Conservation (phyloP, 1,284 basidiomycete species). For the Boletellus sp. region DNA sequence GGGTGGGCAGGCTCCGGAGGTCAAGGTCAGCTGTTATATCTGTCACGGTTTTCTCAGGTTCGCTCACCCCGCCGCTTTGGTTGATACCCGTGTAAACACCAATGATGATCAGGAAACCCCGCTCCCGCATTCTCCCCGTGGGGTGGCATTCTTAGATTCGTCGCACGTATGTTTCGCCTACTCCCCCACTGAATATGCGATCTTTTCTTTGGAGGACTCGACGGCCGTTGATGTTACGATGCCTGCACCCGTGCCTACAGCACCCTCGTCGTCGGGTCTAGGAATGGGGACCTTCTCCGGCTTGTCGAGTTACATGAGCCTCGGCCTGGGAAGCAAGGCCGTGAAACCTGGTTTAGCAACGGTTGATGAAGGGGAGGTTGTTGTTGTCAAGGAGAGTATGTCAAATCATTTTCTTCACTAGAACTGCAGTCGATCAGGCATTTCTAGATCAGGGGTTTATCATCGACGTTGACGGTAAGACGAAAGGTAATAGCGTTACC, state of each 20-base stretch:
- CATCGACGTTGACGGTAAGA: constrained; percentile 68
- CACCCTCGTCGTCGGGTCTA: constrained; percentile 42
- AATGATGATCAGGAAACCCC: constrained; percentile 57
- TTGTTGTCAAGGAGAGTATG: constrained; percentile 82
- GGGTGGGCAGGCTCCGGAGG: constrained; percentile 76
- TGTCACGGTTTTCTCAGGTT: neutral
- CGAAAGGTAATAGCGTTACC: constrained; percentile 58
- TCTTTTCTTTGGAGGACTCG: constrained; percentile 66
- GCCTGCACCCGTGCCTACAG: constrained; percentile 39
- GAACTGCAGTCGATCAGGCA: neutral
- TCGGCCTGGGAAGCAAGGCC: constrained; percentile 71
- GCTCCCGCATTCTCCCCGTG: constrained; percentile 83
- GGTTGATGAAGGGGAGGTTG: constrained; percentile 63
- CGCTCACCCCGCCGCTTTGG: neutral
- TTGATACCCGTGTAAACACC: constrained; percentile 3
- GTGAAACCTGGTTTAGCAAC: constrained; percentile 64
- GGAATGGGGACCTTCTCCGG: constrained; percentile 68
- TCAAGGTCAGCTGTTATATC: constrained; percentile 48
- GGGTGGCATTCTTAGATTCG: constrained; percentile 64
- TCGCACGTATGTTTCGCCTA: constrained; percentile 74
- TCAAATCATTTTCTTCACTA: constrained; percentile 12
- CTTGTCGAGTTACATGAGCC: constrained; percentile 85
- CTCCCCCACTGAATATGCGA: constrained; percentile 68
- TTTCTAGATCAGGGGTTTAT: constrained; percentile 69
- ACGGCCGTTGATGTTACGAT: constrained; percentile 55